Evolutionary conservation across 805 yeast species (phyloP).

Genomic region (Metschnikowia rubicola): DNA sequence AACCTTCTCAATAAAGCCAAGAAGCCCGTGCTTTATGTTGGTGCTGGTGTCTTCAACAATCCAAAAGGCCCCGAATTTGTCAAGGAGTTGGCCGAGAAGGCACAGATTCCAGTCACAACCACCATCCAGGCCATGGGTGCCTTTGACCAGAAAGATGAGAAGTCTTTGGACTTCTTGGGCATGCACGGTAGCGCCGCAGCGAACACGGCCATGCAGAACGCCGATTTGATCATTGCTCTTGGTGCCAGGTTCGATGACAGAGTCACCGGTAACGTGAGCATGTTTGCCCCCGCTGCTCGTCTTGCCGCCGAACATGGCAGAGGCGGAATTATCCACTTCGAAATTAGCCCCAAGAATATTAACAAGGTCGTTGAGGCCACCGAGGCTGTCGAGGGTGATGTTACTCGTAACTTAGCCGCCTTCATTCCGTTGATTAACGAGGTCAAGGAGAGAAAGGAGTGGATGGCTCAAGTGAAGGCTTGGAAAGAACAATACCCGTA

Average conservation of each 20-base stretch:
- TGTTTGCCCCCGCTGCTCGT: conserved; percentile 92
- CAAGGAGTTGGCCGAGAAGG: conserved; percentile 84
- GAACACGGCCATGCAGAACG: conserved; percentile 87
- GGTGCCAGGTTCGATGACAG: conserved; percentile 99
- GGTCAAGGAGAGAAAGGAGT: conserved; percentile 67
- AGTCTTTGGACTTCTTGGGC: conserved; percentile 93
- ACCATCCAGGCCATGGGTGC: conserved; percentile 93
- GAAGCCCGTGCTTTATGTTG: conserved; percentile 85
- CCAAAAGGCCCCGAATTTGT: conserved; percentile 76
- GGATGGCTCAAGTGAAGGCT: conserved; percentile 69
- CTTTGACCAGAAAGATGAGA: conserved; percentile 86
- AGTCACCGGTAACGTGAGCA: conserved; percentile 81
- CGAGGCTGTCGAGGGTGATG: conserved; percentile 96
- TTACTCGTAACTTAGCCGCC: conserved; percentile 66
- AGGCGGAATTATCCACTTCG: conserved; percentile 97
- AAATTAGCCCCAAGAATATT: conserved; percentile 93
- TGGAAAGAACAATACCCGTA: conserved; percentile 92
- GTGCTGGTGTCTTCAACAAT: conserved; percentile 82
- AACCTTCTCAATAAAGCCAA: conserved; percentile 75
- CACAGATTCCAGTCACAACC: conserved; percentile 93
- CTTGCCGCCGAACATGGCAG: conserved; percentile 81
- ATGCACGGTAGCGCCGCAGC: conserved; percentile 98
- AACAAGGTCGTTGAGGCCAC: conserved; percentile 96
- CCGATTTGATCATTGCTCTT: conserved; percentile 88
- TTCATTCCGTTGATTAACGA: conserved; percentile 68